Evolutionary conservation across 2,329 filamentous ascomycete genomes (phyloP).

Genomic region (Taxawa tesnikishii): DNA sequence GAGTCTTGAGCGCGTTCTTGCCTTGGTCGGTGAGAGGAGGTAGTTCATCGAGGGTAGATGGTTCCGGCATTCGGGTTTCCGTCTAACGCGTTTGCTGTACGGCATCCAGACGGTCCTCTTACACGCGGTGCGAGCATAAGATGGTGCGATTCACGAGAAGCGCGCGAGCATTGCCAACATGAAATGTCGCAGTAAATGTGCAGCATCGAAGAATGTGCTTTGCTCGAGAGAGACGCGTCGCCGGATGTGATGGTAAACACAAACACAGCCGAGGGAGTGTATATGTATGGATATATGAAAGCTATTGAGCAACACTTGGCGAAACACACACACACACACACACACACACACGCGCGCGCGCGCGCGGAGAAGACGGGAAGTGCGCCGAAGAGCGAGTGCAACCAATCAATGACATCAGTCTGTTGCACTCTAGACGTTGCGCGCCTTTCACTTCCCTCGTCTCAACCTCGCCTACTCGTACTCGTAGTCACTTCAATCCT

Average conservation of each 20-base stretch:
- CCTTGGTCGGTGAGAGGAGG: conserved; percentile 28
- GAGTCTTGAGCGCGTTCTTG: conserved; percentile 10
- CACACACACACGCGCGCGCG: too few relatives aligned
- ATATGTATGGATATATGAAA: too few relatives aligned
- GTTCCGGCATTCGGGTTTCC: conserved; percentile 26
- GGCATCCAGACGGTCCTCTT: conserved; percentile 25
- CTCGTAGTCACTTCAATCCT: too few relatives aligned
- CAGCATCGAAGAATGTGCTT: not conserved
- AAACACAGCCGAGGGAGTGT: too few relatives aligned
- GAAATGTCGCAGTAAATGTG: too few relatives aligned
- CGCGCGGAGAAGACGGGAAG: too few relatives aligned
- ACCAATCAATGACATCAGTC: not conserved
- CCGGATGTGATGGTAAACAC: not conserved
- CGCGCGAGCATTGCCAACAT: not conserved
- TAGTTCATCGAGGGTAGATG: conserved; percentile 18
- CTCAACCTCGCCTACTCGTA: too few relatives aligned
- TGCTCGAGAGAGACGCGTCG: not conserved
- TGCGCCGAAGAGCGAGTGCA: too few relatives aligned
- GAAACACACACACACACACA: not conserved
- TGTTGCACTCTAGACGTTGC: not conserved
- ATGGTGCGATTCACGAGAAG: too few relatives aligned
- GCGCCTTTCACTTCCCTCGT: not conserved
- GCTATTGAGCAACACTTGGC: not conserved
- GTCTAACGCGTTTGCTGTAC: conserved; percentile 25
- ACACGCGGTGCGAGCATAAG: too few relatives aligned